Evolutionary conservation across 2,329 filamentous ascomycete genomes (phyloP), one percentile per base, ranked within the genome.

Genomic region (Paracoccidioides brasiliensis): DNA sequence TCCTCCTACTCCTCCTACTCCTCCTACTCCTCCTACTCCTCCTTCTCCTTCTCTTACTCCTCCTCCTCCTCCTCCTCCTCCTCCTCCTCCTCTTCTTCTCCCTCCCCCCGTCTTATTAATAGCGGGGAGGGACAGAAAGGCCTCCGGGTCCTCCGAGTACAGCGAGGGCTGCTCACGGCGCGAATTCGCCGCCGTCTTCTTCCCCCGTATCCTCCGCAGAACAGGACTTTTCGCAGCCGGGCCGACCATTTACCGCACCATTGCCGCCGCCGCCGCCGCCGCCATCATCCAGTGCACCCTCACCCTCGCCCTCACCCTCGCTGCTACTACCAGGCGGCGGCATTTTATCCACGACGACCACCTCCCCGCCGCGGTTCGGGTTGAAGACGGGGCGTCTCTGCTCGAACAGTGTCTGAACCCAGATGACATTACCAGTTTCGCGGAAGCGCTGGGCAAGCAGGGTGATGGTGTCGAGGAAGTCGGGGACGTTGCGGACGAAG

Each of bases 401-500:
- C 54, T 83, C 80, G 64, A 86, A 93, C 60, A 85, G 77, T 44
- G 86, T 90, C 56, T 84, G 84, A 35, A 95, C 80, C 90, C 90
- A 97, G 64, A 97, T 82, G 35, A 97, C 80, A 64, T 83, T 79
- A 33, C 85, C 85, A 32, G 79, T 77, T 50, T 79, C 74, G 60
- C 91, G 87, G 64, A 97, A 95, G 14, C 79, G 79, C 9, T 80
- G 78, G 44, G 84, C 83, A 2, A 97, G 75, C 5, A 78, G 71
- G 22, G 82, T 73, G 44, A 90, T 80, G 33, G 80, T 81, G 42
- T 84, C 77, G 46, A 93, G 69, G 59, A 90, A 88, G 8, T 81
- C 80, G 3, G 78, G 70, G 3, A 83, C 81, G 45, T 81, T 78
- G 40, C 74, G 74, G 52, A 90, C 80, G 10, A 82, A 79, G 22